Conservation (phyloP, 2,329 filamentous ascomycete genomes). For the Paraconiothyrium sp. region DNA sequence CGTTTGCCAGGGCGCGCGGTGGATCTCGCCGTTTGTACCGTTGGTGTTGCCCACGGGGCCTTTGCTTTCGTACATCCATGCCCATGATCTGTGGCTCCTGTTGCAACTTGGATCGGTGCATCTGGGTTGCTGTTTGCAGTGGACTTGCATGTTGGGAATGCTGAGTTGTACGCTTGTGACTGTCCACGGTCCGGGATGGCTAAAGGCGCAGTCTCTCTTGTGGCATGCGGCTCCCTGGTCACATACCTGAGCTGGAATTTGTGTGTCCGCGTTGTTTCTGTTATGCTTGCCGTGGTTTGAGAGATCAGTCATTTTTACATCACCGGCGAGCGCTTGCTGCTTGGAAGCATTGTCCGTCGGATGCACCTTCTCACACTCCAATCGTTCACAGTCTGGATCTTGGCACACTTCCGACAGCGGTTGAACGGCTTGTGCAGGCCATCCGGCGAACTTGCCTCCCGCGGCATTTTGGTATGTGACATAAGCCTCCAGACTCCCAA, state of each 20-base stretch:
- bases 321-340: too few relatives aligned
- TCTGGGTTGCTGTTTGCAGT: not conserved
- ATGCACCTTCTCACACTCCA: not conserved
- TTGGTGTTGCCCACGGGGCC: conserved; percentile 3
- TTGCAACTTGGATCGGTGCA: not conserved
- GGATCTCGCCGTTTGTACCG: not conserved
- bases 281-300: not conserved
- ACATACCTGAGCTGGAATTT: not conserved
- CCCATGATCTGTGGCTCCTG: not conserved
- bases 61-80: not conserved
- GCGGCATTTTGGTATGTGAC: not conserved
- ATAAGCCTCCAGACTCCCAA: not conserved
- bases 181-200: conserved; percentile 5
- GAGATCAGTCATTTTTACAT: too few relatives aligned
- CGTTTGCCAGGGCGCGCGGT: not conserved
- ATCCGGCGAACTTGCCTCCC: not conserved
- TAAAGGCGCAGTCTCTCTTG: not conserved
- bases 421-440: not conserved
- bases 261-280: not conserved
- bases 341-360: not conserved
- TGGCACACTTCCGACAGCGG: not conserved
- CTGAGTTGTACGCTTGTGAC: not conserved
- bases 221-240: not conserved
- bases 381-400: not conserved
- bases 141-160: not conserved